phyloP scores from a whole-genome alignment of 306 rosid species.

The Argentina anserina region DNA sequence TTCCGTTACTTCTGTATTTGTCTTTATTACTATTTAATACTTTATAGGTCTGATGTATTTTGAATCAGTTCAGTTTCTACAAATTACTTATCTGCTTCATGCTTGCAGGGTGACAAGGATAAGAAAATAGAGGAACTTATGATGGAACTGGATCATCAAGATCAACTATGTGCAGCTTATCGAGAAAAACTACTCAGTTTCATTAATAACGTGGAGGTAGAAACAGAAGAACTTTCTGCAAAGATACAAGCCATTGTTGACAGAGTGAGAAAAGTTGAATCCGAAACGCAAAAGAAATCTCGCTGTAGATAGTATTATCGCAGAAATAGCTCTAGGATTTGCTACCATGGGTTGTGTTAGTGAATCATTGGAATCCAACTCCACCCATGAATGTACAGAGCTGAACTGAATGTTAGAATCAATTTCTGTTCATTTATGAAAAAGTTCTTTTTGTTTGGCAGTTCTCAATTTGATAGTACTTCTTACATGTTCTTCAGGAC shows the following conservation, averaged over 20 bases:
- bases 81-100: constrained; percentile 3
- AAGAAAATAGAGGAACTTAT: constrained; percentile 79
- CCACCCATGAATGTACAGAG: constrained; percentile 21
- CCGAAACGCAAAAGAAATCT: constrained; percentile 46
- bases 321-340: constrained; percentile 20
- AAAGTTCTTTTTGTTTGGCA: neutral
- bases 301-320: constrained; percentile 25
- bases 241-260: constrained; percentile 61
- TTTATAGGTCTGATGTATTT: neutral
- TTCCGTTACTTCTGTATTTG: neutral
- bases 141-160: constrained; percentile 75
- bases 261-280: constrained; percentile 69
- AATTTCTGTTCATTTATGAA: neutral
- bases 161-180: constrained; percentile 59
- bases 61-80: constrained; percentile 4
- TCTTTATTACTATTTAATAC: neutral
- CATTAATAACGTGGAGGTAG: constrained; percentile 57
- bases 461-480: neutral
- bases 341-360: constrained; percentile 11
- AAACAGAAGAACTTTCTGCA: constrained; percentile 65
- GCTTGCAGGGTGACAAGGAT: constrained; percentile 73
- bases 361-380: constrained; percentile 22
- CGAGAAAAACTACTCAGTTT: constrained; percentile 64
- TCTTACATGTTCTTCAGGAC: too few relatives aligned
- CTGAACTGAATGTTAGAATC: neutral